Base-by-base conservation (phyloP, 805 yeast species). In the Kuraishia borneana region DNA sequence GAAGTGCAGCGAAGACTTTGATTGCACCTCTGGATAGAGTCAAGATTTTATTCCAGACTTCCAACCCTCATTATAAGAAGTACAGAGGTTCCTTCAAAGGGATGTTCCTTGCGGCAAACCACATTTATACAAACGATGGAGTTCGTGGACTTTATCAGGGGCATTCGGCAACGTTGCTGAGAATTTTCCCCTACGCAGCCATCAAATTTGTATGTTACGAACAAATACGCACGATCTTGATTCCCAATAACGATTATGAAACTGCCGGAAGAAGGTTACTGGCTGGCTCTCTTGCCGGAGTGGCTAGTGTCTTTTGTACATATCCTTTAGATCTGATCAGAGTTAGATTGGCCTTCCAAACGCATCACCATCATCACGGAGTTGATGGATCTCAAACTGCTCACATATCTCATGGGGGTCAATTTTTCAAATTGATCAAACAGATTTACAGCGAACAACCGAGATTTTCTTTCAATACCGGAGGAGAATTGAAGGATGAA, bases 161-260 rank as follows among this genome's bases (percentile, higher is more conserved):
- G 27, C 98, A 92, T 54, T 83, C 95, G 4, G 96, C 94, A 1
- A 92, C 98, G 0, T 60, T 92, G 33, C 55, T 88, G 29, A 67
- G 98, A 41, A 84, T 92, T 3, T 89, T 92, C 54, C 98, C 98
- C 1, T 92, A 92, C 54, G 96, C 98, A 3, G 95, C 96, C 8
- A 83, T 92, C 48, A 92, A 92, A 54, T 92, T 89, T 55, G 95
- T 92, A 12, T 88, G 94, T 7, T 92, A 92, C 56, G 98, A 92
- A 58, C 97, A 92, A 55, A 74, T 88, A 32, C 61, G 98, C 40
- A 66, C 83, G 9, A 36, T 82, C 2, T 56, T 92, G 39, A 92
- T 92, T 34, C 95, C 95, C 3, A 62, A 68, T 34, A 78, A 73
- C 37, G 60, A 61, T 9, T 70, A 74, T 47, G 98, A 92, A 53